Conservation (phyloP, 768 basidiomycete species). For the Mrakia blollopis region DNA sequence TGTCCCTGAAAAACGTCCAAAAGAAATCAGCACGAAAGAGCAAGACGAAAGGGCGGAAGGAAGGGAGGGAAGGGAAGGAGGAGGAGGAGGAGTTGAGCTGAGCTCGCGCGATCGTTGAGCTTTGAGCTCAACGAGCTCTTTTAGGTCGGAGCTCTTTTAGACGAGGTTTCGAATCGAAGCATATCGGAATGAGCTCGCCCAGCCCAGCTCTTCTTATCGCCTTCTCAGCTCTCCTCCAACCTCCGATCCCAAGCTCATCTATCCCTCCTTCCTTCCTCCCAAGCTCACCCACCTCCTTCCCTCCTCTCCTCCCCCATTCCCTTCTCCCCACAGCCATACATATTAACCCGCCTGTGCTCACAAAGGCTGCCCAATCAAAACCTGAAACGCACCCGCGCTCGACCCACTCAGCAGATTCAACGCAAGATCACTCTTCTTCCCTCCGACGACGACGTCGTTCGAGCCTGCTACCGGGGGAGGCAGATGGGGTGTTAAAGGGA, state of each 20-base stretch:
- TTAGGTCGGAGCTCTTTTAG: no score
- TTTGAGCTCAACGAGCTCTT: no score
- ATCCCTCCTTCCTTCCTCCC: neutral
- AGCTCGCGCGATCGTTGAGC: neutral
- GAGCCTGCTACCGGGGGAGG: neutral
- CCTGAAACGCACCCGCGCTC: conserved; percentile 28
- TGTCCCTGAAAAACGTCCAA: conserved; percentile 52
- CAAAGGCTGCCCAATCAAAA: conserved; percentile 31
- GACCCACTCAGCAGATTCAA: conserved; percentile 27
- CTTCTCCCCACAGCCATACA: neutral
- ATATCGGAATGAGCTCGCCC: neutral
- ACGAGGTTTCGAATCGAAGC: neutral
- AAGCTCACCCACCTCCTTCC: no score
- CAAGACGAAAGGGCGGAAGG: neutral
- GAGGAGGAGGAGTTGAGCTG: neutral
- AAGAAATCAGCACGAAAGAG: neutral
- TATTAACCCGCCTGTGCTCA: neutral
- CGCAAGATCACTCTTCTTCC: conserved; percentile 17
- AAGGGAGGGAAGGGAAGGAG: neutral
- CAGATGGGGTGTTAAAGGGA: neutral
- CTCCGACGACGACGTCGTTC: neutral
- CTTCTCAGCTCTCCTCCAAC: neutral
- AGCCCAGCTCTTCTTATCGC: neutral
- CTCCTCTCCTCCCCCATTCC: neutral
- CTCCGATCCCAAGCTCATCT: neutral